Conservation (phyloP, 331 rosid genomes). For the Quercus tomentella region DNA sequence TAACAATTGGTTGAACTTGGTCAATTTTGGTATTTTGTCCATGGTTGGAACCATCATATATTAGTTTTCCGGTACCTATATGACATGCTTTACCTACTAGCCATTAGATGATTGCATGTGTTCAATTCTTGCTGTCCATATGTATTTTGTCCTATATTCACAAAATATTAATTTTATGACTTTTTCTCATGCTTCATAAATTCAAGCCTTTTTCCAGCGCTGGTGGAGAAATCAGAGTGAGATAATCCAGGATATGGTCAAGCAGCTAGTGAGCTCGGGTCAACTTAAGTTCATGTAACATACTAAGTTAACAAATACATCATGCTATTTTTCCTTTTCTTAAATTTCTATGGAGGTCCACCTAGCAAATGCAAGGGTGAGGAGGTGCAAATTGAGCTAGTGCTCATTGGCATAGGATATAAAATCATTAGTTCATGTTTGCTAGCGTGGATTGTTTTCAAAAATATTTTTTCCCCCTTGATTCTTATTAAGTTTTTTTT, state of each 20-base stretch:
- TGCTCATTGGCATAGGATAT: not conserved
- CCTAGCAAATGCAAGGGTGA: no score
- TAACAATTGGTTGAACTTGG: no score
- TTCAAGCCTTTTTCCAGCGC: constrained; percentile 69
- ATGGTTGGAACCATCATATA: not conserved
- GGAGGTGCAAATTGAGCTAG: no score
- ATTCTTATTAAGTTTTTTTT: not conserved
- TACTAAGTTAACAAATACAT: not conserved
- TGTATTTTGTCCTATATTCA: constrained; percentile 1
- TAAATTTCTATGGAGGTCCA: not conserved
- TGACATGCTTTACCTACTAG: not conserved
- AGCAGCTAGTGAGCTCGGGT: constrained; percentile 65
- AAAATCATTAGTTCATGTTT: not conserved
- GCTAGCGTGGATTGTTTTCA: not conserved
- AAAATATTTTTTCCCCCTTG: not conserved
- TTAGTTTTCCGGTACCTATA: not conserved
- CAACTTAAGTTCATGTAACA: constrained; percentile 85
- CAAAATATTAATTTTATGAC: not conserved
- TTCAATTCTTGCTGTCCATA: not conserved
- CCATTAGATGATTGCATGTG: not conserved
- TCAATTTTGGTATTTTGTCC: no score
- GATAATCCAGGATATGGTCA: constrained; percentile 42
- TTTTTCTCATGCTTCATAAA: not conserved
- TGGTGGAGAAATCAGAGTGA: constrained; percentile 87
- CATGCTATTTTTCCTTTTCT: not conserved